Conservation (phyloP, 352 stramenopile genomes). For the Pythium phragmitis region DNA sequence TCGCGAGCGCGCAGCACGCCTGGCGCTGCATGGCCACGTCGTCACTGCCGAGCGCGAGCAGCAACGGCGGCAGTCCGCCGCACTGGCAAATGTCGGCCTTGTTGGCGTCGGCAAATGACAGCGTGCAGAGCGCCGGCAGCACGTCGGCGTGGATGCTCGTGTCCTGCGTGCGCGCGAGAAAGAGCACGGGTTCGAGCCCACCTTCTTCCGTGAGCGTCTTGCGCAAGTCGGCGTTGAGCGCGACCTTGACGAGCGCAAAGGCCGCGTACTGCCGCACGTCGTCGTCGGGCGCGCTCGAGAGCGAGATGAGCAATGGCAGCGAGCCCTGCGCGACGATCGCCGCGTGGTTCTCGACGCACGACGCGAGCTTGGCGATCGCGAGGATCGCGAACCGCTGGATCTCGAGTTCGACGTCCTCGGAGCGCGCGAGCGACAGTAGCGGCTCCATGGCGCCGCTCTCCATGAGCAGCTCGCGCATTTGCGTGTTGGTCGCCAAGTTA, state of each 20-base stretch:
- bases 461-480: conserved; percentile 91
- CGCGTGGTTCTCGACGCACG: conserved; percentile 92
- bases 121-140: conserved; percentile 89
- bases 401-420: conserved; percentile 94
- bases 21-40: conserved; percentile 88
- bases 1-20: conserved; percentile 94
- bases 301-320: conserved; percentile 92
- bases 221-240: conserved; percentile 92
- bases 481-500: conserved; percentile 93
- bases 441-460: conserved; percentile 93
- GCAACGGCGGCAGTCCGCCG: conserved; percentile 89
- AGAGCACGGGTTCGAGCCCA: conserved; percentile 95
- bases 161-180: conserved; percentile 92
- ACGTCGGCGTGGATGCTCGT: conserved; percentile 91
- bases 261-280: conserved; percentile 95
- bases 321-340: conserved; percentile 94
- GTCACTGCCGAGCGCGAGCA: conserved; percentile 68
- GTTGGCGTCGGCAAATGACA: conserved; percentile 92
- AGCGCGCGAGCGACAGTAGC: conserved; percentile 92
- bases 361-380: conserved; percentile 94
- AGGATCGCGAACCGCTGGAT: conserved; percentile 94
- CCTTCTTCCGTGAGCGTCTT: conserved; percentile 95
- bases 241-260: conserved; percentile 95
- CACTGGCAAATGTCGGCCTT: conserved; percentile 94
- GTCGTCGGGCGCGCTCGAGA: conserved; percentile 93